Evolutionary conservation across 768 basidiomycete species (phyloP), one percentile per base, ranked within the genome.

Genomic region (Boletus tylopilopsis): DNA sequence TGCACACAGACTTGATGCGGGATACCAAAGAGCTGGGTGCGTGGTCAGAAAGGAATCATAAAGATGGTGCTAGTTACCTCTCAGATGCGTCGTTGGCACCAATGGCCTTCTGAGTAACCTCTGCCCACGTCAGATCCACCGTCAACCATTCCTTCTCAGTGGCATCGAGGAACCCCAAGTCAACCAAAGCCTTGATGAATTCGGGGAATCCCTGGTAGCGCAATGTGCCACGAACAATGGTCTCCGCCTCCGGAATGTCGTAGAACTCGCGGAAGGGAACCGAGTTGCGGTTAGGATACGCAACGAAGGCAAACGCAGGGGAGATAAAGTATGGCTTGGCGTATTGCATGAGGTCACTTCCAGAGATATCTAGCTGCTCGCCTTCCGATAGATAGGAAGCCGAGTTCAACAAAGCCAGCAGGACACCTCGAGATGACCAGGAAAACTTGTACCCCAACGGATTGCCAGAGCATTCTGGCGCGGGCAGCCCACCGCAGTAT

Each of bases 381-480:
- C 84, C 81, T 46, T 78, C 72, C 33, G 82, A 75, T 62, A 87
- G 76, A 73, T 86, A 94, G 4, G 88, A 84, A 18, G 92, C 96
- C 30, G 80, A 76, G 76, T 98, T 98, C 60, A 94, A 81, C 44
- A 97, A 81, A 2, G 96, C 95, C 58, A 97, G 87, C 47, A 99
- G 85, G 37, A 94, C 94, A 44, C 94, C 95, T 19, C 93, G 87
- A 8, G 94, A 90, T 7, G 93, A 95, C 96, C 96, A 98, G 32
- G 93, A 96, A 75, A 99, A 97, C 69, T 97, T 97, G 83, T 97
- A 99, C 11, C 95, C 95, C 49, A 98, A 85, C 3, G 96, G 94
- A 74, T 98, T 99, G 63, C 85, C 84, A 5, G 92, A 82, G 63
- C 87, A 87, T 60, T 91, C 86, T 7, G 93, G 90, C 0, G 94